phyloP scores from a whole-genome alignment of 371 early-diverging fungal species.

The Mucor velutinosus region DNA sequence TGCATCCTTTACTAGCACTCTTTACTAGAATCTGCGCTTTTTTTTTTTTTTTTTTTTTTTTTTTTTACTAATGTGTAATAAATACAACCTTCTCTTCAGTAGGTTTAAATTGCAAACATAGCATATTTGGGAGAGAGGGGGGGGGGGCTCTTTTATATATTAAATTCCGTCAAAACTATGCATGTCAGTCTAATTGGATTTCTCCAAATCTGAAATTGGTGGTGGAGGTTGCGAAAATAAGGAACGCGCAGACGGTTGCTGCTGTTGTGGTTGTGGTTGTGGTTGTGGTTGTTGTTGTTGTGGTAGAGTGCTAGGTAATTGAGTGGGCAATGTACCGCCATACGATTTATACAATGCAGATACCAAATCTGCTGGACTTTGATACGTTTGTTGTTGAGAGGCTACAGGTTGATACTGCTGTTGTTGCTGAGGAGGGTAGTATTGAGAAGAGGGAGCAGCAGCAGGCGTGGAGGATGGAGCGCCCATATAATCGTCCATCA shows the following conservation, averaged over 20 bases:
- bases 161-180: too few relatives aligned
- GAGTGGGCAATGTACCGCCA: constrained; percentile 7
- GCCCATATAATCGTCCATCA: constrained; percentile 3
- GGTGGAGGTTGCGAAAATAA: constrained; percentile 7
- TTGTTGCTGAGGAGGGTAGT: background rate
- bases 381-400: background rate
- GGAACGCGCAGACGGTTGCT: background rate
- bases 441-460: background rate
- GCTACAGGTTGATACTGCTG: background rate
- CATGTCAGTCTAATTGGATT: background rate
- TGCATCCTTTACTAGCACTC: too few relatives aligned
- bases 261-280: background rate
- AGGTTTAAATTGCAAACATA: too few relatives aligned
- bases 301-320: background rate
- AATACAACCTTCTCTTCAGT: too few relatives aligned
- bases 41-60: too few relatives aligned
- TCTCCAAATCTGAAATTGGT: constrained; percentile 1
- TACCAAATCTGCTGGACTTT: constrained; percentile 4
- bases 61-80: too few relatives aligned
- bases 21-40: too few relatives aligned
- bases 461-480: background rate
- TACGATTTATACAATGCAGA: constrained; percentile 14
- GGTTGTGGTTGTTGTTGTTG: background rate
- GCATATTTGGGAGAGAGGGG: too few relatives aligned
- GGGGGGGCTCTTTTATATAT: too few relatives aligned